Percentiles rank a stretch among this genome's conserved stretches.
Evolutionary conservation across 2,329 filamentous ascomycete genomes (phyloP).

Genomic region (Apiospora rasikravindrae): DNA sequence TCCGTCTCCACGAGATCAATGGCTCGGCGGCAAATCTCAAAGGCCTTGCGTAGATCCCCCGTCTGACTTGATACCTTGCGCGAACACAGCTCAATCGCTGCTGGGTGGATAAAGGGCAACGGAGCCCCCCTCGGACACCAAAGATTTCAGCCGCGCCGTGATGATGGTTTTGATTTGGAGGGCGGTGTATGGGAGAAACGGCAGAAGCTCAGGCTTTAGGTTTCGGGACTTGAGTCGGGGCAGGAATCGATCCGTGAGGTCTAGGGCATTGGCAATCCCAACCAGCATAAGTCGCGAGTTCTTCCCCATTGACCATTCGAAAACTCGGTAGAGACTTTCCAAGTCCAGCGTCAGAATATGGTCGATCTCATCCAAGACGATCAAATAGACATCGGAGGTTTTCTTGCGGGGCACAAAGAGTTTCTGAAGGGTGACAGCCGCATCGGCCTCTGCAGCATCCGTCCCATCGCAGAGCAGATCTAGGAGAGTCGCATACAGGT

Average conservation of each 20-base stretch:
- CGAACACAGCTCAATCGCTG: conserved; percentile 90
- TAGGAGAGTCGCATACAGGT: conserved; percentile 81
- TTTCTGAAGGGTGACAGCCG: conserved; percentile 69
- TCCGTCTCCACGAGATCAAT: conserved; percentile 90
- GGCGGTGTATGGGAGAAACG: conserved; percentile 91
- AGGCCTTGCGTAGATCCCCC: conserved; percentile 91
- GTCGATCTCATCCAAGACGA: conserved; percentile 94
- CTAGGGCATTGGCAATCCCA: conserved; percentile 94
- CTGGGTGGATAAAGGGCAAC: conserved; percentile 89
- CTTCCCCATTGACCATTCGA: conserved; percentile 90
- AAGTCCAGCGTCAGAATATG: conserved; percentile 88
- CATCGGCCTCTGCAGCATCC: conserved; percentile 68
- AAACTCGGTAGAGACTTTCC: conserved; percentile 89
- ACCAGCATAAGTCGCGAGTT: conserved; percentile 82
- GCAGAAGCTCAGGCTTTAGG: conserved; percentile 85
- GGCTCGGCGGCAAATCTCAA: conserved; percentile 89
- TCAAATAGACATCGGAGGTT: conserved; percentile 68
- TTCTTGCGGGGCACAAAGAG: conserved; percentile 72
- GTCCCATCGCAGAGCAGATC: conserved; percentile 68
- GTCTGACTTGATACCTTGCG: conserved; percentile 95
- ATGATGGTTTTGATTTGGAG: conserved; percentile 88
- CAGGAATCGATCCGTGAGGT: conserved; percentile 92
- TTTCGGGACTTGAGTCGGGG: conserved; percentile 92
- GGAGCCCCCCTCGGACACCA: conserved; percentile 65
- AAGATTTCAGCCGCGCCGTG: conserved; percentile 77